These are phyloP conservation scores for Ophiostoma sp. DNA, from an alignment of 2,329 filamentous ascomycete genomes.

Conservation along the genomic window DNA sequence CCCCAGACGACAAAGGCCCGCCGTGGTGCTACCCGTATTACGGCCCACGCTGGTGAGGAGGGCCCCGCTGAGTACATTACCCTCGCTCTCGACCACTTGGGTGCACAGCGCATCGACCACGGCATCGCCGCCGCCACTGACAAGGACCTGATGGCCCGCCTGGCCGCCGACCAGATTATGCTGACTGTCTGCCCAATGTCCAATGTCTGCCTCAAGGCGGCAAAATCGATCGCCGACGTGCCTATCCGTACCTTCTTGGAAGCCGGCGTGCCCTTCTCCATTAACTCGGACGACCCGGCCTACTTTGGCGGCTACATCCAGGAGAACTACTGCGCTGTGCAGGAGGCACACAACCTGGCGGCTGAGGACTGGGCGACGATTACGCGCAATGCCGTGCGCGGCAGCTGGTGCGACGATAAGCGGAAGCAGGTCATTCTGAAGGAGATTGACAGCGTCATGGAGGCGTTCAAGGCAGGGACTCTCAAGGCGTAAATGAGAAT, in stretches of 20 bases:
- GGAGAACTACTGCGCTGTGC: constrained; percentile 74
- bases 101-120: constrained; percentile 70
- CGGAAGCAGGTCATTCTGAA: constrained; percentile 61
- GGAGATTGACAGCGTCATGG: constrained; percentile 45
- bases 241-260: constrained; percentile 66
- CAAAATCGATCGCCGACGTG: constrained; percentile 53
- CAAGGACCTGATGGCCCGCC: constrained; percentile 54
- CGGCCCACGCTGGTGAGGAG: constrained; percentile 76
- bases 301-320: constrained; percentile 76
- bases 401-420: constrained; percentile 66
- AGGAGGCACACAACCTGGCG: constrained; percentile 66
- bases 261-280: constrained; percentile 64
- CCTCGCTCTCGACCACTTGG: constrained; percentile 61
- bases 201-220: constrained; percentile 65
- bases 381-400: constrained; percentile 60
- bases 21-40: constrained; percentile 50
- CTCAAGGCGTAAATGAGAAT: neutral
- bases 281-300: constrained; percentile 74
- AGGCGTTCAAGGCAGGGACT: constrained; percentile 24
- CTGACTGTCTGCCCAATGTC: constrained; percentile 73
- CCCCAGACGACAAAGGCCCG: constrained; percentile 34
- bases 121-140: constrained; percentile 67
- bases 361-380: constrained; percentile 68
- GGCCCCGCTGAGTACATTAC: constrained; percentile 67
- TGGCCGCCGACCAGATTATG: constrained; percentile 59